phyloP scores from a whole-genome alignment of 306 rosid genomes.

The Datisca glomerata region DNA sequence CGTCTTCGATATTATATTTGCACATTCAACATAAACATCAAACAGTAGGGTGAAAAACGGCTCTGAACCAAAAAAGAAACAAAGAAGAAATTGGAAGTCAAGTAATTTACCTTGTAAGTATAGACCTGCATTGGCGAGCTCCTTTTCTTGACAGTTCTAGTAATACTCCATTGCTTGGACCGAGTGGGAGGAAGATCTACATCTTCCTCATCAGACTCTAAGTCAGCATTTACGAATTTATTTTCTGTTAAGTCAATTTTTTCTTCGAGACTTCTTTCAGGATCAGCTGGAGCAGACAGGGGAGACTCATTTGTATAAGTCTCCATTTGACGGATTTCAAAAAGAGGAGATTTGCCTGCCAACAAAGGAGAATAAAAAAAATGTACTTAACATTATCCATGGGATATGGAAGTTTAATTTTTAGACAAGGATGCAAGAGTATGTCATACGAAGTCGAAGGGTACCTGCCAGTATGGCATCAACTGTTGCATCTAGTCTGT shows the following conservation, averaged over 20 bases:
- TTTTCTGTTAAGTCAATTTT: constrained; percentile 20
- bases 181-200: constrained; percentile 21
- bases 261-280: constrained; percentile 23
- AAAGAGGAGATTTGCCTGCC: constrained; percentile 74
- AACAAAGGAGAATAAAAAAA: constrained; percentile 2
- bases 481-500: constrained; percentile 90
- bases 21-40: no score
- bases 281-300: constrained; percentile 33
- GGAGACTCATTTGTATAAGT: constrained; percentile 29
- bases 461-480: constrained; percentile 93
- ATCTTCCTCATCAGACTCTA: constrained; percentile 37
- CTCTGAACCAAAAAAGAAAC: not conserved
- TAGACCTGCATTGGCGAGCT: constrained; percentile 65
- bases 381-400: no score
- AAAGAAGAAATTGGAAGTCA: not conserved
- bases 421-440: no score
- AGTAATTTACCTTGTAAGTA: constrained; percentile 55
- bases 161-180: constrained; percentile 29
- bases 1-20: no score
- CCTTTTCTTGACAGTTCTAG: constrained; percentile 34
- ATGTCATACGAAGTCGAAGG: constrained; percentile 3
- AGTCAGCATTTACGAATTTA: constrained; percentile 21
- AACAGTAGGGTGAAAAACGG: no score
- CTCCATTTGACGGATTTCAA: constrained; percentile 69
- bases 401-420: no score